Percentiles rank a stretch among this genome's conserved stretches.
Evolutionary conservation across 345 rosid species (phyloP).

Genomic region (Turritis glabra): DNA sequence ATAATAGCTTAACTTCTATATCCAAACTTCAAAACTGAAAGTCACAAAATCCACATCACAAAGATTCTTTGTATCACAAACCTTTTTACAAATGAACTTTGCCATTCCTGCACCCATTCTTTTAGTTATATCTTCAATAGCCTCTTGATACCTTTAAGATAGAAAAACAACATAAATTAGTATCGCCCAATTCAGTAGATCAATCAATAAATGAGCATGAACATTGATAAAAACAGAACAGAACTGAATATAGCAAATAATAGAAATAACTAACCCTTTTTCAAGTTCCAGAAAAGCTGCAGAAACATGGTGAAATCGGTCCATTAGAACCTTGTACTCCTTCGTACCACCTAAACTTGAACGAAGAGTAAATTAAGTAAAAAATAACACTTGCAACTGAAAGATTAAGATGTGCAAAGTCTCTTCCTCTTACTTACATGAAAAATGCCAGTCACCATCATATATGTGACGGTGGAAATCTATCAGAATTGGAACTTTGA

Average conservation of each 20-base stretch:
- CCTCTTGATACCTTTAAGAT: slow-evolving; percentile 66
- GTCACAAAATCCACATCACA: not conserved
- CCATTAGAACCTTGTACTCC: slow-evolving; percentile 80
- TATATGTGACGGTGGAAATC: slow-evolving; percentile 76
- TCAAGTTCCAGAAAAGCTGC: slow-evolving; percentile 78
- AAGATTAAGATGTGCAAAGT: not conserved
- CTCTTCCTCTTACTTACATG: slow-evolving; percentile 58
- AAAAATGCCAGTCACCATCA: slow-evolving; percentile 69
- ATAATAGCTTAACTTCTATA: not conserved
- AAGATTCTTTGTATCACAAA: slow-evolving; percentile 33
- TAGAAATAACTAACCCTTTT: slow-evolving; percentile 47
- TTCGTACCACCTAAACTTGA: slow-evolving; percentile 67
- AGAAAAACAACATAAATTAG: not conserved
- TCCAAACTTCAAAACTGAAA: not conserved
- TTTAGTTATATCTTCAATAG: slow-evolving; percentile 67
- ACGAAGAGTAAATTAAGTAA: not conserved
- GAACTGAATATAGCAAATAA: not conserved
- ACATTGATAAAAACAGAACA: not conserved
- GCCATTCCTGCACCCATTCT: slow-evolving; percentile 98
- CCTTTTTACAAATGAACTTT: slow-evolving; percentile 85
- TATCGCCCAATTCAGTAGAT: not conserved
- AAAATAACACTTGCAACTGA: not conserved
- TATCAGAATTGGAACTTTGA: slow-evolving; percentile 79
- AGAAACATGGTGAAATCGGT: slow-evolving; percentile 73
- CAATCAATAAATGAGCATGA: too few relatives aligned